Base-by-base conservation (phyloP, 768 basidiomycete genomes). In the Tephrocybe sp. region DNA sequence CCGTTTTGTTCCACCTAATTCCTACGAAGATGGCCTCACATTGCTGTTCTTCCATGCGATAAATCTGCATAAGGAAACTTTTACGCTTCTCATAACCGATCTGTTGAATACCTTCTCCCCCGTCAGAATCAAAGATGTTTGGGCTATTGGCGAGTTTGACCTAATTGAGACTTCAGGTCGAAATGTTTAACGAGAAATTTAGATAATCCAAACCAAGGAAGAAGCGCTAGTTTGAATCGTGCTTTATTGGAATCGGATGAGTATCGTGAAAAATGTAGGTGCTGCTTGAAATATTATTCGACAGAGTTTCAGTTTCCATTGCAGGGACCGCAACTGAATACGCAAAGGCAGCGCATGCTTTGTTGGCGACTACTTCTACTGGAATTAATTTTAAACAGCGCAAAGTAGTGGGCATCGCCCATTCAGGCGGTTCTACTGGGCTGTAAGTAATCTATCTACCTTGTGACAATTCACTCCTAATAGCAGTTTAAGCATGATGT, bases 141-240 rank as follows among this genome's bases (percentile, higher is more conserved):
- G 50, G 50, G 12, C 44, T 3, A 45, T 51, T 22, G 50, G 50
- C 45, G 11, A 31, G 34, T 31, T 16, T 13, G 12, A 10, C 10
- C 11, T 8, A 5, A n/a, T 23, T 0, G n/a, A 31, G 19, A n/a
- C 17, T 22, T 45, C 32, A 31, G 4, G 7, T 33, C 31, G 4
- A 11, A 17, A 6, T 36, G 4, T 36, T 5, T 36, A 17, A 26
- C 26, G 13, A 13, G 43, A 4, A 12, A 34, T n/a, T 17, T 14
- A 51, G 50, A 51, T 45, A 51, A 51, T 14, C 50, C 50, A 20
- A 51, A 51, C 7, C 50, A 51, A 40, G 50, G 50, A 10, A 43
- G 50, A 9, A 51, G 50, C 13, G 44, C 38, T 11, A 36, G 20
- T 2, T 22, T 51, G n/a, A 51, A 51, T 22, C 43, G 38, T 6